Base-by-base conservation (phyloP, 805 yeast species). In the Pichia thaimueangensis region DNA sequence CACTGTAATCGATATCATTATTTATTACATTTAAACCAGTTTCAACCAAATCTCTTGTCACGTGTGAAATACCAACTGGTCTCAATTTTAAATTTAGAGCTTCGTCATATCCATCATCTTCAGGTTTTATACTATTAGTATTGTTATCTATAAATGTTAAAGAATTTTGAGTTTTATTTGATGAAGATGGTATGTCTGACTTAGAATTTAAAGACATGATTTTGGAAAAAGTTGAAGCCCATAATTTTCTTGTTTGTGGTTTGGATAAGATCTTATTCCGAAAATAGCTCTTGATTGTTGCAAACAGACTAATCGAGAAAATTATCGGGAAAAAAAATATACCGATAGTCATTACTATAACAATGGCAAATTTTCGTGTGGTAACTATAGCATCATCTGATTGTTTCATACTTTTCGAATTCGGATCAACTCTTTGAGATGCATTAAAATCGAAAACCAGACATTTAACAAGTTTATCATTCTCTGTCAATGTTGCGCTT, bases 361-460 rank as follows among this genome's bases (percentile, higher is more conserved):
- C 10, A 8, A 32, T 2, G 6, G 35, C 24, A 32, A 32, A 32
- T 20, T 32, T 32, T 20, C 22, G 16, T 20, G 21, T n/a, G 9
- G 35, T 8, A 5, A 7, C 19, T 11, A 19, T n/a, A 29, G 31
- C 9, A 8, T 29, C 19, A 11, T 15, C 9, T 15, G 31, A n/a
- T 9, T 29, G 7, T 4, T 9, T n/a, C 11, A 8, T 9, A 17
- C 19, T 24, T 11, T 23, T 39, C 8, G 19, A 23, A 19, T 27
- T 30, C 12, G 27, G 21, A 15, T 23, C 38, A 13, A 24, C 27
- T 25, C 22, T 38, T 30, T n/a, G 39, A 5, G 76, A 57, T 13
- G 64, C 53, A 2, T 51, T 50, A 35, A 79, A 61, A 53, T 80
- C 79, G n/a, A 80, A 72, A 51, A 80, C 63, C 41, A 68, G 67